A percentile compares a stretch with the other conserved stretches of the same genome.
These are phyloP conservation scores for Pseudozyma hubeiensis DNA, from an alignment of 1,284 basidiomycete species.

Conservation along the genomic window DNA sequence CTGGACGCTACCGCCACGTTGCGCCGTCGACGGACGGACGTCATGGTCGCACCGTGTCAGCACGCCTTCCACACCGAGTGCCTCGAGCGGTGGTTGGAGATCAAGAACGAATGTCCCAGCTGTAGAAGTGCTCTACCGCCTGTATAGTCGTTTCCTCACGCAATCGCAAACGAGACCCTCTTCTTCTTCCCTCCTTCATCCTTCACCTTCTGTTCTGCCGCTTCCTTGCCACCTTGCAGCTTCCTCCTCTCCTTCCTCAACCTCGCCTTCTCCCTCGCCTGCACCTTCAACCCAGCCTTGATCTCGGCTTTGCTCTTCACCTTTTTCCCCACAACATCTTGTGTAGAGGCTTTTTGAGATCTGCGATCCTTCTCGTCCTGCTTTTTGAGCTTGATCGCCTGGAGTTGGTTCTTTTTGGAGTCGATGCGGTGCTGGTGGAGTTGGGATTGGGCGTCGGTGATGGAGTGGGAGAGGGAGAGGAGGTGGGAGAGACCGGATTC, in stretches of 20 bases:
- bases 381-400: conserved; percentile 20
- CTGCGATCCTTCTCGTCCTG: conserved; percentile 2
- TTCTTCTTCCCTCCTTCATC: conserved; percentile 3
- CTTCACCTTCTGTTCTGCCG: not conserved
- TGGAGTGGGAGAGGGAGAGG: conserved; percentile 37
- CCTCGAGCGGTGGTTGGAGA: conserved; percentile 43
- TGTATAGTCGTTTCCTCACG: conserved; percentile 13
- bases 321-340: not conserved
- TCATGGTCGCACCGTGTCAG: conserved; percentile 45
- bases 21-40: conserved; percentile 26
- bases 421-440: conserved; percentile 13
- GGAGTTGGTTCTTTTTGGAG: conserved; percentile 14
- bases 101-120: conserved; percentile 53
- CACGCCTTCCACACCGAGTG: conserved; percentile 49
- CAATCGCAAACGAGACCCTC: conserved; percentile 38
- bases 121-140: conserved; percentile 32
- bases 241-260: conserved; percentile 31
- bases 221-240: not conserved
- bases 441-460: conserved; percentile 21
- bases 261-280: conserved; percentile 27
- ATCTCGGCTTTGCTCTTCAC: conserved; percentile 40
- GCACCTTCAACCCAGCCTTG: conserved; percentile 37
- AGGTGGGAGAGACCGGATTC: conserved; percentile 34
- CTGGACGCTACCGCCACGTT: conserved; percentile 10
- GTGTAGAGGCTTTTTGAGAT: conserved; percentile 2